phyloP scores from a whole-genome alignment of 805 yeast species.

The Naumovozyma dairenensis region DNA sequence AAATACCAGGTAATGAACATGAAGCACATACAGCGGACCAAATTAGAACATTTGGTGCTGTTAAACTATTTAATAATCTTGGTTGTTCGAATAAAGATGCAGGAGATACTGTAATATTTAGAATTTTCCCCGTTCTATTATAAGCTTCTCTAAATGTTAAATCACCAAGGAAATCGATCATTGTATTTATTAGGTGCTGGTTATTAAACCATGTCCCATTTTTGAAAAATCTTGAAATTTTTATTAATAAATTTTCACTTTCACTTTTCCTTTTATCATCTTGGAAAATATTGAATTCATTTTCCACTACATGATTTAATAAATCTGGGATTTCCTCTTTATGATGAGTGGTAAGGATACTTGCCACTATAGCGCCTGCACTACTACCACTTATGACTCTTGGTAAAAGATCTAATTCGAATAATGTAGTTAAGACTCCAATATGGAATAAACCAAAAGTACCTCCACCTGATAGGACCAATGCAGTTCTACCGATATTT shows the following conservation, averaged over 20 bases:
- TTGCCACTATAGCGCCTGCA: constrained; percentile 89
- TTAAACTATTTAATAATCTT: constrained; percentile 60
- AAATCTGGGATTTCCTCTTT: constrained; percentile 57
- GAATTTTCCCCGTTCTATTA: constrained; percentile 80
- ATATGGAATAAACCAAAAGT: constrained; percentile 85
- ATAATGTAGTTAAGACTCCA: constrained; percentile 73
- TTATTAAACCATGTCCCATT: constrained; percentile 86
- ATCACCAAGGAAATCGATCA: constrained; percentile 73
- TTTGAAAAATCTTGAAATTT: constrained; percentile 52
- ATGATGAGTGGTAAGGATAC: constrained; percentile 74
- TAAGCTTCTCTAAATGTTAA: constrained; percentile 88
- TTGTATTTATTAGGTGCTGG: constrained; percentile 55
- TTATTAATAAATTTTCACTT: constrained; percentile 40
- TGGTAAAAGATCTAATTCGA: constrained; percentile 68
- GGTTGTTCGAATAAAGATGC: constrained; percentile 87
- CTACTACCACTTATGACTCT: constrained; percentile 85
- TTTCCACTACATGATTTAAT: constrained; percentile 34
- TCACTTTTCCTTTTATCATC: constrained; percentile 40
- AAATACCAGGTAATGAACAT: constrained; percentile 85
- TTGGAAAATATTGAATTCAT: constrained; percentile 45
- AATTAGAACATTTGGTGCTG: constrained; percentile 67
- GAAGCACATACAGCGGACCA: constrained; percentile 89
- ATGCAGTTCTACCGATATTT: constrained; percentile 86
- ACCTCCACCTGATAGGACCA: constrained; percentile 88
- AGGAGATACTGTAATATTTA: constrained; percentile 87